These are phyloP conservation scores for Lachancea nothofagi DNA, from an alignment of 805 yeast species.

Conservation along the genomic window DNA sequence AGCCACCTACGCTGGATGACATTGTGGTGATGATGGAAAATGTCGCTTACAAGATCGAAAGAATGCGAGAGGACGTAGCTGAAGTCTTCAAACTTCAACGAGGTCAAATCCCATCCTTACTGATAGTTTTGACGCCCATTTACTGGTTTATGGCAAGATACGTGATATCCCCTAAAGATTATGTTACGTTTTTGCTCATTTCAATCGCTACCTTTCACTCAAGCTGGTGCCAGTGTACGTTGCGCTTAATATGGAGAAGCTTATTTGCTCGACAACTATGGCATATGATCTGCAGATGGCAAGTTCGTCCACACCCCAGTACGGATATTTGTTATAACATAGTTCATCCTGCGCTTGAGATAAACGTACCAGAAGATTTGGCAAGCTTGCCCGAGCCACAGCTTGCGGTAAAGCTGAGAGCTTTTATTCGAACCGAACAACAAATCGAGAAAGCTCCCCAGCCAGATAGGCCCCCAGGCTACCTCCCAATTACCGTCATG, in stretches of 20 bases:
- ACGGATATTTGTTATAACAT: neutral
- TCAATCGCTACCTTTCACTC: conserved; percentile 21
- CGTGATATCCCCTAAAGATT: conserved; percentile 13
- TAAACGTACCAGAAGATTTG: neutral
- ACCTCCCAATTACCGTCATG: conserved; percentile 6
- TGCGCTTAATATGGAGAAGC: conserved; percentile 27
- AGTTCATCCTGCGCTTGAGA: neutral
- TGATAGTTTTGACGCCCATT: conserved; percentile 18
- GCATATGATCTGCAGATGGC: conserved; percentile 2
- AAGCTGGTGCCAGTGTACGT: conserved; percentile 25
- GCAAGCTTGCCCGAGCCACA: neutral
- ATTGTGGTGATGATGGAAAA: conserved; percentile 23
- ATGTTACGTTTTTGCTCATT: conserved; percentile 11
- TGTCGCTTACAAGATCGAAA: conserved; percentile 23
- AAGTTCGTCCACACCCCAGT: neutral
- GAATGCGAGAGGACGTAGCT: conserved; percentile 17
- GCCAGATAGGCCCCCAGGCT: too few relatives aligned
- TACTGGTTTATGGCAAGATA: conserved; percentile 17
- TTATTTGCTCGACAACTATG: conserved; percentile 17
- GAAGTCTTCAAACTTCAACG: neutral
- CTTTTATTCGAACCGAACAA: neutral
- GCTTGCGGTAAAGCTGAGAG: conserved; percentile 11
- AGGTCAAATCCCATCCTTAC: conserved; percentile 1
- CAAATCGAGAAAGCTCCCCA: conserved; percentile 1
- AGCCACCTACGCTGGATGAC: conserved; percentile 33